Evolutionary conservation across 139 green algal genomes (phyloP).

Genomic region (Closterium sp.): DNA sequence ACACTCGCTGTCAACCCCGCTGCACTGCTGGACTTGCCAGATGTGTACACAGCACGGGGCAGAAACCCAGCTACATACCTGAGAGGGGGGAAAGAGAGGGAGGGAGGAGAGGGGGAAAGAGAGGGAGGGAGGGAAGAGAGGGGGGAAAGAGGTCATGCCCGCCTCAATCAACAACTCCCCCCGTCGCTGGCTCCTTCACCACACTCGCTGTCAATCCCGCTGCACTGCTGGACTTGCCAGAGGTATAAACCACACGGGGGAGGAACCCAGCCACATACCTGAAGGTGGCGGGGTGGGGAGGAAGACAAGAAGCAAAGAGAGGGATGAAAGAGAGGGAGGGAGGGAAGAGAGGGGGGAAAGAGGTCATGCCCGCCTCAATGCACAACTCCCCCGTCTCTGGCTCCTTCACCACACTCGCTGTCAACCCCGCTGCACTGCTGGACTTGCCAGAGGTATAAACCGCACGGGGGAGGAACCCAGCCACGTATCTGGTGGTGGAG

Average conservation of each 20-base stretch:
- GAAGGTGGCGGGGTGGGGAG: background rate
- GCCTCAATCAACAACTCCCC: conserved; percentile 81
- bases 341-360: too few species aligned
- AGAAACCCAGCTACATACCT: conserved; percentile 59
- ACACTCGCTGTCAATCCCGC: conserved; percentile 88
- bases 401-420: conserved; percentile 68
- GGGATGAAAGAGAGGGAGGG: too few species aligned
- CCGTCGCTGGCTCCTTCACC: conserved; percentile 58
- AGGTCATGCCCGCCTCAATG: conserved; percentile 28
- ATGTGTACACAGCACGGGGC: conserved; percentile 89
- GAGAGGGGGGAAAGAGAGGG: background rate
- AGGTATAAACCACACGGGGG: conserved; percentile 88
- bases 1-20: conserved; percentile 88
- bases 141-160: too few species aligned
- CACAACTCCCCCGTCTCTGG: conserved; percentile 76
- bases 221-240: conserved; percentile 90
- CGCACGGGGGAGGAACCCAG: conserved; percentile 60
- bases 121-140: too few species aligned
- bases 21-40: conserved; percentile 90
- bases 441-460: conserved; percentile 98
- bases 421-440: conserved; percentile 90
- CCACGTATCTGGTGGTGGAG: conserved; percentile 55
- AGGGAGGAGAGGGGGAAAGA: too few species aligned
- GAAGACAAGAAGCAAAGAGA: too few species aligned
- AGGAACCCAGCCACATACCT: conserved; percentile 59